Evolutionary conservation across 106 monocot species (phyloP), one percentile per base, ranked within the genome.

Genomic region (Narthecium ossifragum): DNA sequence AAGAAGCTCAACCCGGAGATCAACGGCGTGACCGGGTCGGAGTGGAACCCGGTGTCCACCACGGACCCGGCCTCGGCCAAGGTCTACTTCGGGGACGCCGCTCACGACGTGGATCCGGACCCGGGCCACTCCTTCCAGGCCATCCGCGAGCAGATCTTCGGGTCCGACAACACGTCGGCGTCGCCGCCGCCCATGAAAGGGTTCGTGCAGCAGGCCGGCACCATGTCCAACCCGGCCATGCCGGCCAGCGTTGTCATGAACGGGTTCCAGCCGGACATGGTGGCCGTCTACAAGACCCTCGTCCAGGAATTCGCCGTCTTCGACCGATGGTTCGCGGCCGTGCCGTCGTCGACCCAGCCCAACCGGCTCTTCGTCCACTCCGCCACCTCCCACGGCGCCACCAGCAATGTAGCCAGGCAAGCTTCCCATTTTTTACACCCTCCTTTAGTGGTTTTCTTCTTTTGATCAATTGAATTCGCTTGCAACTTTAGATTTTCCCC

Each of bases 301-400:
- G 64, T 64, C 2, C 40, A 40, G 59, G 72, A 81, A 31, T 81
- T 76, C 53, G 81, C 81, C 0, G 69, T 76, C 1, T 81, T 66
- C 54, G 76, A 81, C 63, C 67, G 76, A 10, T 81, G 81, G 81
- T 81, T 81, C 68, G 72, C 76, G 43, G 63, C 81, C 13, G 40
- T 81, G 38, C 81, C 76, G 20, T 30, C 72, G 18, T 72, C 81
- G 29, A 81, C 81, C 30, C 81, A 81, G 72, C 81, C 81, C 8
- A 81, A 81, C 68, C 72, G 81, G 37, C 45, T 76, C 25, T 81
- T 63, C 26, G 81, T 76, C 20, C 72, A 81, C 67, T 81, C 81
- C 3, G 80, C 80, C 31, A 80, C 80, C 15, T 80, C 80, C 13
- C 75, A 80, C 51, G 80, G 80, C 41, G 36, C 68, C 20, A 68